Evolutionary conservation across 352 stramenopile species (phyloP), one percentile per base, ranked within the genome.

Genomic region (Pythium aphanidermatum): DNA sequence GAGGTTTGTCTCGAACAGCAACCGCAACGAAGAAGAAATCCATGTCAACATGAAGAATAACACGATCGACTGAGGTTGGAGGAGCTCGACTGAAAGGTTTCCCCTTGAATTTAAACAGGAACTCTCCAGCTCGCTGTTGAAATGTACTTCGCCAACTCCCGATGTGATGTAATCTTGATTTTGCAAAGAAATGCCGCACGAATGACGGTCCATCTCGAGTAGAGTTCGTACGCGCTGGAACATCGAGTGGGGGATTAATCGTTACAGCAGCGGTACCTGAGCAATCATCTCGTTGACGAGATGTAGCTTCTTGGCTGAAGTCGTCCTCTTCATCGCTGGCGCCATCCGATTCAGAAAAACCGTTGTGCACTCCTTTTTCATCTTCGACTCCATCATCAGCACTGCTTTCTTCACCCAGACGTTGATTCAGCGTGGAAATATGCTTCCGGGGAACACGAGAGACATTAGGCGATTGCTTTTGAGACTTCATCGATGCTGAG

Each of bases 11-110:
- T 23, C 78, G 57, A 17, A 98, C 63, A 11, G 80, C 86, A 7
- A 98, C 94, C 9, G 83, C 70, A 3, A 94, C 94, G 60, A 98
- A 98, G 69, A 98, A 98, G 47, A 87, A 98, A 64, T 98, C 95
- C 94, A 98, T 98, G 62, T 98, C 95, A 0, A 98, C 81, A 43
- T 98, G 94, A 39, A 98, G 63, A 31, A 98, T 91, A 31, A 95
- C 91, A 1, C 89, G 79, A 14, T 86, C 46, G 17, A 24, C 63
- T 0, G 70, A 83, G 7, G 48, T 61, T 7, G 56, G 19, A 0
- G 62, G 13, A 10, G 60, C 72, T 37, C 65, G 67, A 11, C 23
- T 43, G 25, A 90, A 62, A 0, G 36, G 34, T 13, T 42, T 33
- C 4, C 80, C 76, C 45, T 65, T 72, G 50, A 89, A 89, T 13